Base-by-base conservation (phyloP, 257 asterid species). In the Datura wrightii region DNA sequence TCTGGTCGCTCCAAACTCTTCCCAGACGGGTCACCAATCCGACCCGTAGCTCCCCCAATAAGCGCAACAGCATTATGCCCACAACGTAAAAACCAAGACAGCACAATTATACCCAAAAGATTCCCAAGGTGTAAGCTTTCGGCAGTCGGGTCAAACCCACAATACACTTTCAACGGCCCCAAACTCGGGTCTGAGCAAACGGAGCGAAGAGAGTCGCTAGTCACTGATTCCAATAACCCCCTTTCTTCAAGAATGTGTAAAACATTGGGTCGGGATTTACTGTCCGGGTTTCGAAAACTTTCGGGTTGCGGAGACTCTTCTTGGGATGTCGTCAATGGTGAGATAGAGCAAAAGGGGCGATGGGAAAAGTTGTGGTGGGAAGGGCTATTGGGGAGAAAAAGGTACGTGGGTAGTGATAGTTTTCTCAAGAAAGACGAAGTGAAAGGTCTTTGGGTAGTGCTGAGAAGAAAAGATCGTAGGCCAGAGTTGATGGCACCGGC, bases 71-170 rank as follows among this genome's bases (percentile, higher is more conserved):
- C 94, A 3, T 67, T 74, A 89, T 96, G 98, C 81, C 97, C 97
- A 59, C 94, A 93, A 80, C 95, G 97, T 62, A 93, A 89, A 93
- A 94, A 96, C 99, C 98, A 96, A 48, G 99, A 92, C 60, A 96
- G 94, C 13, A 96, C 97, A 79, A 96, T 90, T 63, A 96, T 82
- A 55, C 93, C 98, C 72, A 96, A 88, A 19, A 96, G 98, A 86
- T 96, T 96, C 1, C 99, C 99, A 1, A 96, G 92, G 86, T 96
- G 98, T 87, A 96, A 98, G 83, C 94, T 91, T 63, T 94, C 97
- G 8, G 98, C 98, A 65, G 99, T 96, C 39, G 99, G 99, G 91
- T 96, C 99, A 83, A 96, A 96, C 48, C 99, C 99, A 42, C 99
- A 96, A 89, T 96, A 94, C 79, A 88, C 98, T 67, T 90, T 87